Base-by-base conservation (phyloP, 1,284 basidiomycete species). In the Cutaneotrichosporon sp. region DNA sequence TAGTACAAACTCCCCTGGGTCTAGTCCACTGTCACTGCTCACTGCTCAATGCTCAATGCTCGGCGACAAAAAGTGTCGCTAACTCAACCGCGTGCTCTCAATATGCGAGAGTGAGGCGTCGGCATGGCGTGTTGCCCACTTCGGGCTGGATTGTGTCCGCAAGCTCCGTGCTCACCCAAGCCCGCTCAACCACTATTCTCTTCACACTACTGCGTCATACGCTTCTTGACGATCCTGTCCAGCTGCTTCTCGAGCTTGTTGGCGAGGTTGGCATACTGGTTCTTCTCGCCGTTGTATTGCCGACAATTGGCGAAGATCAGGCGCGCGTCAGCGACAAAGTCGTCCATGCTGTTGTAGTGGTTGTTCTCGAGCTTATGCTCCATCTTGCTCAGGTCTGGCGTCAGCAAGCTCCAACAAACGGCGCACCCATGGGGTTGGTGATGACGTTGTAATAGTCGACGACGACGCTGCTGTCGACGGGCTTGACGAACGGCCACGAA, bases 261-360 rank as follows among this genome's bases (percentile, higher is more conserved):
- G 10, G 94, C 95, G 70, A 90, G 89, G 81, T 90, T 92, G 63
- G 88, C 86, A 75, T 96, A 99, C 55, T 91, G 87, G 30, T 90
- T 90, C 47, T 85, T 86, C 70, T 91, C 89, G 1, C 89, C 89
- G 75, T 99, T 99, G 82, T 97, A 99, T 59, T 85, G 78, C 63
- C 89, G 85, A 80, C 95, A 98, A 74, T 99, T 99, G 74, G 92
- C 88, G 76, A 95, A 94, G 62, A 99, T 87, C 60, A 94, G 83
- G 70, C 88, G 86, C 3, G 89, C 89, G 76, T 99, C 96, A 21
- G 85, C 85, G 8, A 90, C 79, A 76, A 98, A 93, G 52, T 85
- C 84, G 62, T 92, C 89, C 47, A 97, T 82, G 26, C 85, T 86
- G 40, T 85, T 80, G 78, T 98, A 99, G 66, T 83, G 80, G 67